Evolutionary conservation across 352 stramenopile genomes (phyloP), one percentile per base, ranked within the genome.

Genomic region (Phytophthora tubulina): DNA sequence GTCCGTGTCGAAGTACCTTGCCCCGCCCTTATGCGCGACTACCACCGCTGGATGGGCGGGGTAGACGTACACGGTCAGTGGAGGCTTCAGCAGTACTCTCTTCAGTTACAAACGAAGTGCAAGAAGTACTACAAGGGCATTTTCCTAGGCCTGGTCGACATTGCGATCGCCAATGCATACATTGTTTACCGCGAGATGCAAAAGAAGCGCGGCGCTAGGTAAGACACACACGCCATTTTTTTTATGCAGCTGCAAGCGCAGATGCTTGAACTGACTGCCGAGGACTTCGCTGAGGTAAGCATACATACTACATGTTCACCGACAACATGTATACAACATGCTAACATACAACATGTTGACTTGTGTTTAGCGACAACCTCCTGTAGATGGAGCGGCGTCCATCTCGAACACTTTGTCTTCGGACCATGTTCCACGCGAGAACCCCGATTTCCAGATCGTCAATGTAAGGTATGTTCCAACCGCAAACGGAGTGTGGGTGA

Each of bases 91-190:
- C 41, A 52, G 4, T 72, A 78, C 42, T 69, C 61, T 1, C 42
- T 78, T 1, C 71, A 78, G 44, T 51, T 54, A 8, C 44, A 35
- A 33, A 51, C 14, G 14, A 11, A 39, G 13, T 64, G 68, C 15
- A 45, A 45, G 32, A 72, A 73, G 45, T 75, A 79, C 39, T 71
- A 75, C 58, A 76, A 79, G 36, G 49, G n/a, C 3, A 32, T 79
- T 2, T 75, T 75, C n/a, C 31, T 79, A n/a, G 66, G 57, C 1
- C 38, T 79, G n/a, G 38, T 79, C 1, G 72, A 79, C 33, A 63
- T 75, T 30, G 55, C 66, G 0, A 45, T 78, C n/a, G 56, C 72
- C 11, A 79, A 73, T 38, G 39, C 36, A 0, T 75, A 58, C 58
- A 48, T 79, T 27, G 46, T 79, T 1, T 56, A 64, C 35, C 44